Base-by-base conservation (phyloP, 257 asterid genomes). In the Plantago major region DNA sequence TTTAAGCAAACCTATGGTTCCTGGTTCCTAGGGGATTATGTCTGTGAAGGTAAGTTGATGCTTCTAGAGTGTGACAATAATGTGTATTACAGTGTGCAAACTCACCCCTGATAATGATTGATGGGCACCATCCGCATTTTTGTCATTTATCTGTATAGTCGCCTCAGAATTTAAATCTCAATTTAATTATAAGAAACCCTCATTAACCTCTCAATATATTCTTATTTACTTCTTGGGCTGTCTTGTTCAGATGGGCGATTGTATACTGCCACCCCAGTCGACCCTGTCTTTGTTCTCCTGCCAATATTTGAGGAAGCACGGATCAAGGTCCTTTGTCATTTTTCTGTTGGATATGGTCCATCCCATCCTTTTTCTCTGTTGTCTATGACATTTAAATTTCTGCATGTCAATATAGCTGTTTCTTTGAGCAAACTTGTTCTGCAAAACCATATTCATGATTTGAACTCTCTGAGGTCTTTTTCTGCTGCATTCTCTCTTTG, bases 21-120 rank as follows among this genome's bases (percentile, higher is more conserved):
- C 37, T 93, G 99, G 99, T 89, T 93, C 74, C 80, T 89, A 49
- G 99, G 99, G 42, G 97, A 93, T 64, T 89, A 83, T 75, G 91
- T 89, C 51, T 82, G 84, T 66, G 94, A 93, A 89, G 99, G 97
- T 92, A 76, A 79, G 52, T 64, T 47, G 26, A 11, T 46, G 56
- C 56, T 26, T 56, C 45, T 61, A 59, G 48, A 54, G 40, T 30
- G 28, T 58, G 22, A 53, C 28, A 47, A 57, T 16, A 46, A 17
- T 63, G 52, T 51, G 61, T 51, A 59, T 68, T 45, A 15, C 51
- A 58, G 11, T 48, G 14, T 11, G 46, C 17, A 46, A 26, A 42
- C 1, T 42, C 43, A 37, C 40, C 40, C 26, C 57, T 55, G 11
- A 71, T 63, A 56, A 49, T 52, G 46, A 46, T 38, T 22, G 28